Conservation (phyloP, 2,329 filamentous ascomycete species). For the Phialophora macrospora region DNA sequence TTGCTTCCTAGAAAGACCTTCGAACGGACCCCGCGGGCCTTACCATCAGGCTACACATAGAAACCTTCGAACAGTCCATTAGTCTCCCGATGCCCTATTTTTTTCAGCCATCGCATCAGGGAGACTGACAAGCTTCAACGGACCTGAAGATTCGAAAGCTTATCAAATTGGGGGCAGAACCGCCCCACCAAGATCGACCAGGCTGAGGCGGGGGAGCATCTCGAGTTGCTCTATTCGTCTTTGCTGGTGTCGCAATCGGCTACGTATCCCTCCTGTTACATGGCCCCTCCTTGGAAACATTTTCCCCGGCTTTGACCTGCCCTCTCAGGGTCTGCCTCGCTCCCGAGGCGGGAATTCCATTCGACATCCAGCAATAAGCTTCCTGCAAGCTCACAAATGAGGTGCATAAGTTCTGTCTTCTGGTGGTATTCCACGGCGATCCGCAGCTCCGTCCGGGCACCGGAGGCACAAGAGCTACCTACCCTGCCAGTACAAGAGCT, state of each 20-base stretch:
- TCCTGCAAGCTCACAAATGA: neutral
- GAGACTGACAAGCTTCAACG: neutral
- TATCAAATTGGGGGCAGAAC: conserved; percentile 6
- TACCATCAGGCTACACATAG: neutral
- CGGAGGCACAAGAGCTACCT: neutral
- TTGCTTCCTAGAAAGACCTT: too few relatives aligned
- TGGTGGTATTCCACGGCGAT: conserved; percentile 3
- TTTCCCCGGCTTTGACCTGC: neutral
- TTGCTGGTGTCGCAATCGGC: conserved; percentile 3
- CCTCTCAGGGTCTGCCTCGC: neutral
- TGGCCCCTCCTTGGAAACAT: neutral
- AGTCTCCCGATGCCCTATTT: neutral
- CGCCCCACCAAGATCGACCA: conserved; percentile 3
- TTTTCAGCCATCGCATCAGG: neutral
- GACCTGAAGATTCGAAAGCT: neutral
- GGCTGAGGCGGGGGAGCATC: neutral
- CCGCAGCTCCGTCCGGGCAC: conserved; percentile 18
- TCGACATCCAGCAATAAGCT: conserved; percentile 2
- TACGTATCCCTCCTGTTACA: neutral
- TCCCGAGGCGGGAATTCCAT: neutral
- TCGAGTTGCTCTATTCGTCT: neutral
- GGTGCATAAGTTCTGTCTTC: too few relatives aligned
- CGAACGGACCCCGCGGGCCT: neutral
- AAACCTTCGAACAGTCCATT: neutral
- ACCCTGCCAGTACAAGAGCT: conserved; percentile 9